Base-by-base conservation (phyloP, 163 green algal genomes). In the Volvox carteri region DNA sequence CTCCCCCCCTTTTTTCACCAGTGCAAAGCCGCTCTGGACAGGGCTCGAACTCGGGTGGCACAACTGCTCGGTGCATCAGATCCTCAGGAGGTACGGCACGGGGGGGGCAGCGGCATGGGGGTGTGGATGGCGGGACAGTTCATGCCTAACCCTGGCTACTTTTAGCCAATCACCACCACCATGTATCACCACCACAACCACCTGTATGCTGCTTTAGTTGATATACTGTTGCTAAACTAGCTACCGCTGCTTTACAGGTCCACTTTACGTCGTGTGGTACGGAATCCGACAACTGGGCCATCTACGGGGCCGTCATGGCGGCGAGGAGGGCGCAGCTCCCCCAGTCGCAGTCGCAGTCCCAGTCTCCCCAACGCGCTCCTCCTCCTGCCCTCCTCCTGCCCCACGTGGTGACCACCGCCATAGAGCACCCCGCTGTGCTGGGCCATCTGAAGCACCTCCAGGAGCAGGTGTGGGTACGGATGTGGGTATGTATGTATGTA, bases 381-480 rank as follows among this genome's bases (percentile, higher is more conserved):
- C 70, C n/a, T 12, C 56, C 50, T 39, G 33, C 35, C 30, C 23
- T 7, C 25, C 19, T 41, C 16, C 2, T 23, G 33, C 95, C 94
- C 0, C 96, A 98, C 73, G 90, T 98, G 19, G 94, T 98, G 8
- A 93, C 94, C 0, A 95, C 85, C 11, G 84, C 54, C 2, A 93
- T 98, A 19, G 97, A 98, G 91, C 96, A 99, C 89, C 96, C 96
- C 0, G 97, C 96, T 12, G 87, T 98, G 3, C 50, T 93, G 9
- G 88, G 92, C 33, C 90, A 93, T 60, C 81, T 96, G 41, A 23
- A 79, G 18, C 79, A 88, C 30, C 75, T 95, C 41, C n/a, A 58
- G 37, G 30, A 84, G 1, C 65, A 92, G 92, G 90, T 92, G 52
- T 65, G n/a, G n/a, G n/a, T n/a, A n/a, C n/a, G n/a, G n/a, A n/a